A percentile compares a stretch with the other conserved stretches of the same genome.
Evolutionary conservation across 2,329 filamentous ascomycete genomes (phyloP).

Genomic region (Penicillium sp.): DNA sequence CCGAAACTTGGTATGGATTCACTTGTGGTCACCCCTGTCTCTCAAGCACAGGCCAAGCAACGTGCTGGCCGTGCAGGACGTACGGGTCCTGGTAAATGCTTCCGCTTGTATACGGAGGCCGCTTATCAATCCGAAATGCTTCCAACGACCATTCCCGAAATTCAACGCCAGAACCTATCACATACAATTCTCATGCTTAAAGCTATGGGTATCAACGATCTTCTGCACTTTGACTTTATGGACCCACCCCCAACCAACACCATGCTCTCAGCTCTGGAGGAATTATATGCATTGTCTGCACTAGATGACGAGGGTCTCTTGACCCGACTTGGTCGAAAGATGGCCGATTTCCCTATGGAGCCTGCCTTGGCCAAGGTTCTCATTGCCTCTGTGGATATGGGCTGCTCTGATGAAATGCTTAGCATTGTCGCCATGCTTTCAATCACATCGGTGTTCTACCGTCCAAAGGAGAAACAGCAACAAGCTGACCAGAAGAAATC

Average conservation of each 20-base stretch:
- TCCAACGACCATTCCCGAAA: constrained; percentile 93
- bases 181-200: constrained; percentile 97
- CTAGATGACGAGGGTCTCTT: constrained; percentile 94
- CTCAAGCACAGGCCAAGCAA: constrained; percentile 94
- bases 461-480: constrained; percentile 94
- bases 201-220: constrained; percentile 98
- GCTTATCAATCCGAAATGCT: constrained; percentile 97
- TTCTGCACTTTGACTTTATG: constrained; percentile 98
- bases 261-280: constrained; percentile 94
- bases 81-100: constrained; percentile 95
- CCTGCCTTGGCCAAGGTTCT: constrained; percentile 88
- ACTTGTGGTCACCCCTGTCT: constrained; percentile 92
- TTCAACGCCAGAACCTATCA: constrained; percentile 90
- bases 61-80: constrained; percentile 88
- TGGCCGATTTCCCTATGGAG: constrained; percentile 99
- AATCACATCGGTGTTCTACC: constrained; percentile 84
- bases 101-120: constrained; percentile 91
- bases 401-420: constrained; percentile 91
- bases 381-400: constrained; percentile 82
- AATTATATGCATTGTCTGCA: constrained; percentile 88
- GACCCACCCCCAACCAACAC: constrained; percentile 97
- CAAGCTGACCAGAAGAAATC: constrained; percentile 97
- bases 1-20: constrained; percentile 98
- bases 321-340: constrained; percentile 88
- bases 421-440: constrained; percentile 95